Base-by-base conservation (phyloP, 1,284 basidiomycete genomes). In the Cutaneotrichosporon cavernicola region DNA sequence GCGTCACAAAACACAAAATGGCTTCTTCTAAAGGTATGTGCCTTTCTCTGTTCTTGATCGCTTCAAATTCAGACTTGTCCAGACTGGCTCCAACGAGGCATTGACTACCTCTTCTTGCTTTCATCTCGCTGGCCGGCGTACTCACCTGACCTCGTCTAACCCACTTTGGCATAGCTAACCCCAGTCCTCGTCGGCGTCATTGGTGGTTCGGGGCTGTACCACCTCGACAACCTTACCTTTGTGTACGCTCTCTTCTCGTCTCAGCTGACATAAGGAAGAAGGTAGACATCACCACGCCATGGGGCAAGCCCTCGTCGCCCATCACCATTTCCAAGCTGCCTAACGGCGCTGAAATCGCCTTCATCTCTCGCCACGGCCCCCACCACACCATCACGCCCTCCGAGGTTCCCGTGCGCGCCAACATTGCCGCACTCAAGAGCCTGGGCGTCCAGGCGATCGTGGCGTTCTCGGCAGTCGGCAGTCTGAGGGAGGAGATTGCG, bases 401-500 rank as follows among this genome's bases (percentile, higher is more conserved):
- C 14, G 80, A 85, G 52, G 89, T 97, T 1, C 93, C 93, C 47
- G 82, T 84, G 2, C 88, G 91, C 58, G 96, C 95, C 69, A 98
- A 99, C 84, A 95, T 98, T 76, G 90, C 95, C 16, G 95, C 95
- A 0, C 85, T 98, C 71, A 98, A 98, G 82, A 88, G 87, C 59
- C 84, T 99, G 68, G 96, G 96, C 59, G 91, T 93, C 16, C 87
- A 89, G 66, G 90, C 89, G 49, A 87, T 99, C 73, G 84, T 98
- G 66, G 93, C 95, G 2, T 99, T 99, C 84, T 91, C 89, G 18
- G 96, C 96, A 9, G 96, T 99, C 51, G 96, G 96, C 43, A 94
- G 91, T n/a, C 85, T 99, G 50, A 85, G 92, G 53, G 96, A 99
- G 80, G 93, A 97, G 73, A 92, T 98, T 75, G 80, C 86, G n/a